Percentiles rank a stretch among this genome's conserved stretches.
Conservation (phyloP, 352 stramenopile genomes). For the Phytophthora rubi region DNA sequence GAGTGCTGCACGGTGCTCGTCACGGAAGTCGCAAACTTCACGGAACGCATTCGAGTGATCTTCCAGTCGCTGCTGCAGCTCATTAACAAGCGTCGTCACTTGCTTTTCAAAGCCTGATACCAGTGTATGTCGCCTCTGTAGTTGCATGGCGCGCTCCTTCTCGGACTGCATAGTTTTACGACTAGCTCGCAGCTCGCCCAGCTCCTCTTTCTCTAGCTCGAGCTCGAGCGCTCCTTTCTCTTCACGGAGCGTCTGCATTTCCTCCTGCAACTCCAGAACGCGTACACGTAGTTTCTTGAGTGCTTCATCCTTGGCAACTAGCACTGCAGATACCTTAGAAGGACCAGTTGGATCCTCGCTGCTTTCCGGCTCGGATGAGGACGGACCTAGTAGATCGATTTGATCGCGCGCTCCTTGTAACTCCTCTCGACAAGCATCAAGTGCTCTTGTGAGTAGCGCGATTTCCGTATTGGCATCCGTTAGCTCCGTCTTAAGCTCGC, state of each 20-base stretch:
- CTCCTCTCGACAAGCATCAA: constrained; percentile 31
- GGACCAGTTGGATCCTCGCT: constrained; percentile 19
- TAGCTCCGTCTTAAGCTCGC: constrained; percentile 27
- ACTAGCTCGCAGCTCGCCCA: constrained; percentile 39
- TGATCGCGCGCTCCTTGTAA: constrained; percentile 25
- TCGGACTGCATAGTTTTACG: constrained; percentile 47
- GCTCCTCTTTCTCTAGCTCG: constrained; percentile 35
- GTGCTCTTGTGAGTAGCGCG: constrained; percentile 27
- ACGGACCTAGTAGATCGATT: constrained; percentile 18
- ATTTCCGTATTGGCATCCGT: constrained; percentile 37
- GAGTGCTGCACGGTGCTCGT: constrained; percentile 29
- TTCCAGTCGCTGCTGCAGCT: constrained; percentile 61
- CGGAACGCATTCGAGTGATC: constrained; percentile 67
- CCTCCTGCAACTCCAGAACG: constrained; percentile 38
- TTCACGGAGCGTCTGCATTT: constrained; percentile 33
- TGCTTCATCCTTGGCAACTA: constrained; percentile 33
- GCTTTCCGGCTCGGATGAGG: constrained; percentile 27
- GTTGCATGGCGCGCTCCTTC: constrained; percentile 41
- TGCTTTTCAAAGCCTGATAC: constrained; percentile 52
- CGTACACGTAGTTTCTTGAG: constrained; percentile 39
- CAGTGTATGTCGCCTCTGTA: constrained; percentile 49
- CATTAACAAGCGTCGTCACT: constrained; percentile 42
- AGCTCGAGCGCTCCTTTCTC: constrained; percentile 42
- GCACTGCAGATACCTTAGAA: constrained; percentile 14
- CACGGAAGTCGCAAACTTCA: constrained; percentile 66